phyloP scores from a whole-genome alignment of 1,284 basidiomycete species.

The Rhodotorula sp. region DNA sequence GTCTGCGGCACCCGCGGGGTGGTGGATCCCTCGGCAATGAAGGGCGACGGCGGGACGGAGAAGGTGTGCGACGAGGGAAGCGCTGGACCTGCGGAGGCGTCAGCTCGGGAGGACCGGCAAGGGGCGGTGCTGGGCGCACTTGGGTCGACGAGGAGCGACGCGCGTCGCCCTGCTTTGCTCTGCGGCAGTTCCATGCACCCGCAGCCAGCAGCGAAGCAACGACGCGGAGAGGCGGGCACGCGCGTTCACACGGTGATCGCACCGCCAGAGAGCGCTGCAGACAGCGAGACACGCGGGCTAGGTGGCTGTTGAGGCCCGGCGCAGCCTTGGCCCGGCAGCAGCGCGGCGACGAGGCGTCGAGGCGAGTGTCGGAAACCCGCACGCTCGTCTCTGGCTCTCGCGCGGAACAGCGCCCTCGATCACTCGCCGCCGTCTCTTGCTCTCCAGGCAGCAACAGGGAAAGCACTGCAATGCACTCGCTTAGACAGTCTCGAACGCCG shows the following conservation, averaged over 20 bases:
- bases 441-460: no score
- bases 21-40: not conserved
- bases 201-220: not conserved
- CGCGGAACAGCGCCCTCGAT: no score
- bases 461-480: not conserved
- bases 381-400: no score
- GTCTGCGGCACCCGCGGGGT: not conserved
- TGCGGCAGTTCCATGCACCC: not conserved
- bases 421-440: no score
- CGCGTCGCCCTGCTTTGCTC: not conserved
- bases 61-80: constrained; percentile 1
- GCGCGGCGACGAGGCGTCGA: no score
- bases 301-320: no score
- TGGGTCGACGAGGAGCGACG: not conserved
- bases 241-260: no score
- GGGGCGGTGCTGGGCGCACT: not conserved
- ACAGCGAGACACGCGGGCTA: no score
- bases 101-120: not conserved
- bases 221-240: not conserved
- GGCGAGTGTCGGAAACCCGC: no score
- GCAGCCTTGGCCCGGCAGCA: no score
- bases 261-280: no score
- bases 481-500: not conserved
- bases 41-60: constrained; percentile 7
- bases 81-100: not conserved